Percentiles rank a stretch among this genome's conserved stretches.
These are phyloP conservation scores for Calonectria hongkongensis DNA, from an alignment of 2,329 filamentous ascomycete species.

Conservation along the genomic window DNA sequence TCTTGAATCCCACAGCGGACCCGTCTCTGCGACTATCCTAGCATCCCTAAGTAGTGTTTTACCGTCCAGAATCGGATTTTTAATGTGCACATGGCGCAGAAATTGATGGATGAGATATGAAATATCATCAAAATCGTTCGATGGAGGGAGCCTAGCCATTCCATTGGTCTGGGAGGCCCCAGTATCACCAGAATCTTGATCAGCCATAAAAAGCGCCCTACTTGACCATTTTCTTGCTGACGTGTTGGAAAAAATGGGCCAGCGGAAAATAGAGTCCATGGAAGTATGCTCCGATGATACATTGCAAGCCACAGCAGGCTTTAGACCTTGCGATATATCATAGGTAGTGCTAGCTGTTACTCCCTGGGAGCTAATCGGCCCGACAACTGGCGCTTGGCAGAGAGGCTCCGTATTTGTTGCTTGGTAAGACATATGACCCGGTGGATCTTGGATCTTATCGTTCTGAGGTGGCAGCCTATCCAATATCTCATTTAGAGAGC, in stretches of 20 bases:
- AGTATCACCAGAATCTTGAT: slow-evolving; percentile 11
- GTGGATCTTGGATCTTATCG: neutral
- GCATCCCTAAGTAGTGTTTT: slow-evolving; percentile 21
- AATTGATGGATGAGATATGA: slow-evolving; percentile 28
- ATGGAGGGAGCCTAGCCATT: neutral
- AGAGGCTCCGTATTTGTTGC: neutral
- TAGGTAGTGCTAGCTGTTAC: neutral
- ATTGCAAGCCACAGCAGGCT: neutral
- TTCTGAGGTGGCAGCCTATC: slow-evolving; percentile 21
- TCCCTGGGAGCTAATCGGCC: neutral
- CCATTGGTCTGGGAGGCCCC: neutral
- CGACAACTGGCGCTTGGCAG: neutral
- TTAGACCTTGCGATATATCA: neutral
- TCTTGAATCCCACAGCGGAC: slow-evolving; percentile 27
- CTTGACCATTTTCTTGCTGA: slow-evolving; percentile 23
- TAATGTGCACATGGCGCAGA: slow-evolving; percentile 33
- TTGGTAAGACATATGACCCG: neutral
- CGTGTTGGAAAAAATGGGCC: slow-evolving; percentile 28
- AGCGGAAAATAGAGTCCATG: slow-evolving; percentile 23
- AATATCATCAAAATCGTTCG: slow-evolving; percentile 31
- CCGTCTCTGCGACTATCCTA: slow-evolving; percentile 27
- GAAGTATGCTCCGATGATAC: slow-evolving; percentile 25
- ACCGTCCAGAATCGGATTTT: slow-evolving; percentile 37
- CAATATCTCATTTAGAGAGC: slow-evolving; percentile 27
- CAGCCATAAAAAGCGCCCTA: slow-evolving; percentile 13